These are phyloP conservation scores for Psophocarpus tetragonolobus DNA, from an alignment of 306 rosid genomes.

Conservation along the genomic window DNA sequence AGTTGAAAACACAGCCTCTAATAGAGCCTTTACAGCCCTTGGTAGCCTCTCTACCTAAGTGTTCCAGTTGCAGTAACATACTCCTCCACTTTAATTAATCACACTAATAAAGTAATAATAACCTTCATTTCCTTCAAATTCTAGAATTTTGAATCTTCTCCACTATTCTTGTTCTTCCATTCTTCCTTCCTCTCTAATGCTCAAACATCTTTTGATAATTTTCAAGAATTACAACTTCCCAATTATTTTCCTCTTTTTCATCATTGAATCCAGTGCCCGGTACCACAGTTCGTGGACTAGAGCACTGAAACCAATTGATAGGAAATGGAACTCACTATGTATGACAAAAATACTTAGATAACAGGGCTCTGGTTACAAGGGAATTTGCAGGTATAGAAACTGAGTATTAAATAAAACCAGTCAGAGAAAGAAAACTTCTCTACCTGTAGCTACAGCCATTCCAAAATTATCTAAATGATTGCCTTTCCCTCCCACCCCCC, in stretches of 20 bases:
- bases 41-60: too few relatives aligned
- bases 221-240: not conserved
- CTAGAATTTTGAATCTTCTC: not conserved
- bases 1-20: not conserved
- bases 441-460: not conserved
- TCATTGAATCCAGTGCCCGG: not conserved
- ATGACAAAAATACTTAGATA: not conserved
- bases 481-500: not conserved
- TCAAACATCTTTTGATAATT: not conserved
- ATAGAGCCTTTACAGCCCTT: not conserved
- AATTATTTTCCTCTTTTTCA: not conserved
- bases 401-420: not conserved
- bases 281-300: not conserved
- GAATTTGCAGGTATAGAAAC: not conserved
- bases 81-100: not conserved
- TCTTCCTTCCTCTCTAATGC: not conserved
- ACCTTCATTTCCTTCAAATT: not conserved
- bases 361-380: not conserved
- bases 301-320: not conserved
- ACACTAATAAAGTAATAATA: too few relatives aligned
- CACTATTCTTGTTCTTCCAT: not conserved
- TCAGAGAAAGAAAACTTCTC: not conserved
- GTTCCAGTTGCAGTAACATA: not conserved
- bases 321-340: not conserved
- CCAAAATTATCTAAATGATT: not conserved